phyloP scores from a whole-genome alignment of 352 stramenopile genomes.

The Phytophthora quininea region DNA sequence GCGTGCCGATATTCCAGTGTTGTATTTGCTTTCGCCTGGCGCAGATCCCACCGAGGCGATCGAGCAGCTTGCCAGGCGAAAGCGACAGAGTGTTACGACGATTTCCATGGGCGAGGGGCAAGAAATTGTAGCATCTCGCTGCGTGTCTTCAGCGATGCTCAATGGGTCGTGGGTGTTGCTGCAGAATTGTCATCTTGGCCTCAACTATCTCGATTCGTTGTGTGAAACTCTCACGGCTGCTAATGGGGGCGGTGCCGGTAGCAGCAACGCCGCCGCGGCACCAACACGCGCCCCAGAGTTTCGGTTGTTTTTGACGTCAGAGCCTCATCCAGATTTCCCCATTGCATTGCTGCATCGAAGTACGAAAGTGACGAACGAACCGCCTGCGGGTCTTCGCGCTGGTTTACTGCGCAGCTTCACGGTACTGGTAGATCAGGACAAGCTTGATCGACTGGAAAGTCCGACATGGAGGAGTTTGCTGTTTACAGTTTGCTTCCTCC shows the following conservation, averaged over 20 bases:
- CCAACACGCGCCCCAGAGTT: conserved; percentile 97
- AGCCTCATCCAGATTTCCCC: conserved; percentile 96
- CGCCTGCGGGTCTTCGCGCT: conserved; percentile 94
- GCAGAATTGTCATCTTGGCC: conserved; percentile 98
- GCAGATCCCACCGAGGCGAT: conserved; percentile 98
- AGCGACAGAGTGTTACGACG: conserved; percentile 94
- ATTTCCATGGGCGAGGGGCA: conserved; percentile 99
- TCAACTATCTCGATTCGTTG: conserved; percentile 99
- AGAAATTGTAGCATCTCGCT: conserved; percentile 96
- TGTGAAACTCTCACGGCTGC: conserved; percentile 96
- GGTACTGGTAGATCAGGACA: conserved; percentile 99
- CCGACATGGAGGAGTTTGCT: conserved; percentile 96
- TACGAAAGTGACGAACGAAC: conserved; percentile 99
- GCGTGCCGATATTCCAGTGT: conserved; percentile 95
- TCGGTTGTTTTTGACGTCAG: conserved; percentile 97
- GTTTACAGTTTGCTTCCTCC: conserved; percentile 98
- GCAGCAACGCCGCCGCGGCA: no score
- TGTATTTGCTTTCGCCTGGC: conserved; percentile 97
- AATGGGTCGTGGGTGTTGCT: conserved; percentile 98
- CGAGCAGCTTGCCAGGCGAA: conserved; percentile 95
- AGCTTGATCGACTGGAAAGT: conserved; percentile 96
- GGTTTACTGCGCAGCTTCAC: conserved; percentile 96
- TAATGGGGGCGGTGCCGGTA: no score
- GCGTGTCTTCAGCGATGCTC: conserved; percentile 95
- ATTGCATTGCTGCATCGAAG: conserved; percentile 98